Percentiles rank a stretch among this genome's conserved stretches.
These are phyloP conservation scores for Xylaria sp. DNA, from an alignment of 2,329 filamentous ascomycete species.

Conservation along the genomic window DNA sequence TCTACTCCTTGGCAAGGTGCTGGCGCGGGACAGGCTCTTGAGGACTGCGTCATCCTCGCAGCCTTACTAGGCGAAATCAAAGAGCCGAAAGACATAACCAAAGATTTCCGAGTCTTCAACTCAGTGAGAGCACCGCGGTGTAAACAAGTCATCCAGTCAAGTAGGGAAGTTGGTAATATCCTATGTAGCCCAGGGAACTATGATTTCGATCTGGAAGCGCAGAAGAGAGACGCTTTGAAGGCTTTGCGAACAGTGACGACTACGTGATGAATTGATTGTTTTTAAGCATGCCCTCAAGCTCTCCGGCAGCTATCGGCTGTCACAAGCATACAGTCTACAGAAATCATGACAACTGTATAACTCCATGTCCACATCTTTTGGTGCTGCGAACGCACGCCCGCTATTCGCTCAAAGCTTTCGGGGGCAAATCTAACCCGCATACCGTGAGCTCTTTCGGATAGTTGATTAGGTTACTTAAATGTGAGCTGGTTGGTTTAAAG, in stretches of 20 bases:
- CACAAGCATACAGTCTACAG: too few species aligned
- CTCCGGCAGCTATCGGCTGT: too few species aligned
- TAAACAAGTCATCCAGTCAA: constrained; percentile 16
- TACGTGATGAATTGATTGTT: background rate
- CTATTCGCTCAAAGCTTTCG: too few species aligned
- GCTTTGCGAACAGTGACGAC: background rate
- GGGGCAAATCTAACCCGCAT: too few species aligned
- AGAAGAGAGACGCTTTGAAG: constrained; percentile 7
- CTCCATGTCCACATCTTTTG: too few species aligned
- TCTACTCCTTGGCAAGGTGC: constrained; percentile 20
- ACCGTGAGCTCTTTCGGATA: too few species aligned
- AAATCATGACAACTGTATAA: too few species aligned
- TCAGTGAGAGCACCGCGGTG: constrained; percentile 10
- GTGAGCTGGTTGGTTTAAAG: too few species aligned
- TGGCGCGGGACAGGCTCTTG: constrained; percentile 16
- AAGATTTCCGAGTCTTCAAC: constrained; percentile 7
- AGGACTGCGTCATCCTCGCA: constrained; percentile 20
- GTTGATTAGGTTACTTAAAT: too few species aligned
- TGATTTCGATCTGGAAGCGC: constrained; percentile 18
- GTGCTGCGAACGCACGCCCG: too few species aligned
- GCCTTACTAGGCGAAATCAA: background rate
- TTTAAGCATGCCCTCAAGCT: background rate
- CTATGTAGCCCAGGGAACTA: constrained; percentile 14
- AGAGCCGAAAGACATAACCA: constrained; percentile 7
- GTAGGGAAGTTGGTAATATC: constrained; percentile 15